Evolutionary conservation across 129 eudicot species (phyloP), one percentile per base, ranked within the genome.

Genomic region (Chrysanthemum makinoi): DNA sequence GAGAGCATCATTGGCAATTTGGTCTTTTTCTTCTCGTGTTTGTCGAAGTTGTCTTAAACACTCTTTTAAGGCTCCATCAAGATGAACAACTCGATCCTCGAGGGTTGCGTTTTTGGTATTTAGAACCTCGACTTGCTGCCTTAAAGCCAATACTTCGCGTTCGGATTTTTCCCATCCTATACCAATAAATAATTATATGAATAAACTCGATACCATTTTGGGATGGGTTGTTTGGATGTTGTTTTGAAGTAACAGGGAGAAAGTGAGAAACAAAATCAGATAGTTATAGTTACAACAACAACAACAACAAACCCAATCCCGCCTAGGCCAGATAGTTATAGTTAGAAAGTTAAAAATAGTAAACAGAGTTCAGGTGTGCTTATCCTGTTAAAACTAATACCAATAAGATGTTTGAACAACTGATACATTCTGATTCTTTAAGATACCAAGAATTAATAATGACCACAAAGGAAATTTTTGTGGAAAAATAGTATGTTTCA

Each of bases 131-230:
- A 83, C 61, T 44, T 83, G 83, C 13, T 70, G 72, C 61, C 76
- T 79, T 44, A 83, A 71, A 4, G 79, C 53, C 72, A 66, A 12
- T 10, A 66, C 75, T 68, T 83, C 83, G 1, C 68, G 65, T 48
- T 83, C 80, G 24, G 86, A 78, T 53, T 83, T 83, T 67, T 83
- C 86, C 83, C 83, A 83, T 39, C 86, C 86, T 83, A 73, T 13
- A 70, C 51, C 51, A 70, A 62, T 70, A 69, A 69, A 69, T 68
- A 19, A 35, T 19, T 46, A 53, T 57, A 17, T 50, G 47, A n/a
- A 22, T 12, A 35, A 15, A 24, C 7, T 39, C 14, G 10, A 16
- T 20, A 39, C 33, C 4, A 35, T 15, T 68, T 1, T 8, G 28
- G 51, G 15, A 4, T 10, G 13, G 46, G 46, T 39, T 39, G 46